Conservation (phyloP, 345 rosid species). For the Melaleuca alternifolia region DNA sequence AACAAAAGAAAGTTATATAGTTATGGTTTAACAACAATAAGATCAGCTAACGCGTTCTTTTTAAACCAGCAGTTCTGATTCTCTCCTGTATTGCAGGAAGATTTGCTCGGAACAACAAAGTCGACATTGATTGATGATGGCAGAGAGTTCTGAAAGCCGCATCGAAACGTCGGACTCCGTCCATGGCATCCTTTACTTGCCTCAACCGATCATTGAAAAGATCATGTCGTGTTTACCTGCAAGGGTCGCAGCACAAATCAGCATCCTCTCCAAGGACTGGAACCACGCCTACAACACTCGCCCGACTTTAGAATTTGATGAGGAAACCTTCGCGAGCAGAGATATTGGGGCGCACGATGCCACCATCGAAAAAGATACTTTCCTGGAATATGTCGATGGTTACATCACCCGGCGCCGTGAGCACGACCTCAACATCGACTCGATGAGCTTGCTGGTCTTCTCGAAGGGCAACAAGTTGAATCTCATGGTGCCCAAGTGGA, state of each 20-base stretch:
- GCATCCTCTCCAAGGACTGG: not conserved
- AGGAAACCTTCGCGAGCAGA: not conserved
- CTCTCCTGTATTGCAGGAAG: not conserved
- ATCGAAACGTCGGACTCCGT: not conserved
- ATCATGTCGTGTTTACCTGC: not conserved
- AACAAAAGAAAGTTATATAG: not conserved
- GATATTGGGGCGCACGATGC: fast-evolving
- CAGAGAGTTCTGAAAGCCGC: not conserved
- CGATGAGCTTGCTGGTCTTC: not conserved
- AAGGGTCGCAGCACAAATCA: not conserved
- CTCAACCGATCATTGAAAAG: not conserved
- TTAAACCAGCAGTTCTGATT: not conserved
- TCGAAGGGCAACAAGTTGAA: not conserved
- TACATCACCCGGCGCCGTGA: not conserved
- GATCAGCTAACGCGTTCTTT: not conserved
- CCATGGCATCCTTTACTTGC: not conserved
- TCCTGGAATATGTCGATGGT: not conserved
- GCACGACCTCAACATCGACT: not conserved
- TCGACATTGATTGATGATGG: not conserved
- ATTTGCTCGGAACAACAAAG: not conserved
- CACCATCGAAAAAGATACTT: not conserved
- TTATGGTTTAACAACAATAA: not conserved
- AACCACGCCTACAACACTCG: not conserved
- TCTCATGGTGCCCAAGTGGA: not conserved
- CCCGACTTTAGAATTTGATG: not conserved